Conservation (phyloP, 805 yeast genomes). For the Sugiyamaella mastotermitis region DNA sequence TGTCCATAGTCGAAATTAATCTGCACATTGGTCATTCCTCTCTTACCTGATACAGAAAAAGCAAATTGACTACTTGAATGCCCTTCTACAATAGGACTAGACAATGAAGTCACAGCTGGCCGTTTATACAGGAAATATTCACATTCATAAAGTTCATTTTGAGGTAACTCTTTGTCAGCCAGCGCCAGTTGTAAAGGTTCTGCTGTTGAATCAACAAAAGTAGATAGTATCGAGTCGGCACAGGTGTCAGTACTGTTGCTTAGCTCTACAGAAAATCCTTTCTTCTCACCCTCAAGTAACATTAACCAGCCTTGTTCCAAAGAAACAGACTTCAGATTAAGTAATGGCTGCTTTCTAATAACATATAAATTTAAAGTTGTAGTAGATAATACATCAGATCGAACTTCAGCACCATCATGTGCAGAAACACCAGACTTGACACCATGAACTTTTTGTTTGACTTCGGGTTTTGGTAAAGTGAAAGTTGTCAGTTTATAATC, state of each 20-base stretch:
- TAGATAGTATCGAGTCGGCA: slow-evolving; percentile 53
- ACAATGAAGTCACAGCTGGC: slow-evolving; percentile 42
- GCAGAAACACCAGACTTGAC: slow-evolving; percentile 8
- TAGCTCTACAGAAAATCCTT: slow-evolving; percentile 43
- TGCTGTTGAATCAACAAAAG: slow-evolving; percentile 66
- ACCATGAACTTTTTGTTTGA: slow-evolving; percentile 27
- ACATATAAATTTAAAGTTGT: slow-evolving; percentile 30
- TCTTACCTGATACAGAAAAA: slow-evolving; percentile 61
- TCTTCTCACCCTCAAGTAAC: slow-evolving; percentile 73
- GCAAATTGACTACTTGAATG: slow-evolving; percentile 39
- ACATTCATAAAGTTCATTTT: slow-evolving; percentile 64
- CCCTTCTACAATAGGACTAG: slow-evolving; percentile 27
- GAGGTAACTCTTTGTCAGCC: slow-evolving; percentile 39
- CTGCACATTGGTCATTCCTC: slow-evolving; percentile 63
- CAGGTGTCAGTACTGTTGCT: slow-evolving; percentile 53
- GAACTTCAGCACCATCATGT: background rate
- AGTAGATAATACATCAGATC: background rate
- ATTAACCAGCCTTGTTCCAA: slow-evolving; percentile 62
- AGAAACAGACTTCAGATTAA: slow-evolving; percentile 46
- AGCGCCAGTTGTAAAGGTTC: slow-evolving; percentile 57
- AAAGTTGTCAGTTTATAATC: slow-evolving; percentile 23
- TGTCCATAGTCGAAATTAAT: slow-evolving; percentile 62
- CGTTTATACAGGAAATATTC: slow-evolving; percentile 61
- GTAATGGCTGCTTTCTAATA: slow-evolving; percentile 52
- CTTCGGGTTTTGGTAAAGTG: slow-evolving; percentile 11